Conservation (phyloP, 2,329 filamentous ascomycete species). For the Colletotrichum sp. region DNA sequence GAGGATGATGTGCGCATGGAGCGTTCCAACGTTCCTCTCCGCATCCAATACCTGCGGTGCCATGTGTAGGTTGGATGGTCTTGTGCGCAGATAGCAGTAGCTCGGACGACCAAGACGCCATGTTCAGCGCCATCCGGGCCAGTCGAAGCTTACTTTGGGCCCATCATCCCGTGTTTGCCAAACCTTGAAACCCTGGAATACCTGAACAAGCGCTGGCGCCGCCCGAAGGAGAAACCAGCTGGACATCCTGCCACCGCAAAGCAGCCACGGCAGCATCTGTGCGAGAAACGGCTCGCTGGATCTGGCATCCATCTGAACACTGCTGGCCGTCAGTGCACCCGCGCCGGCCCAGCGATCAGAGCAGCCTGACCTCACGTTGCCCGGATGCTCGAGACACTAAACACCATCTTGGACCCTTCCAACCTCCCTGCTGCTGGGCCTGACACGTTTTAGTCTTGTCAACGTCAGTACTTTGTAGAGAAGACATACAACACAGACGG, state of each 20-base stretch:
- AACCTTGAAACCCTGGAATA: neutral
- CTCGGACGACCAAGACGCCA: neutral
- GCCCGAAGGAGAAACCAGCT: neutral
- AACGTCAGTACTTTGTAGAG: neutral
- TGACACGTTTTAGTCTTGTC: neutral
- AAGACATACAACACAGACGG: neutral
- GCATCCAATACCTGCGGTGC: neutral
- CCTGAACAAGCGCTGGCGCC: neutral
- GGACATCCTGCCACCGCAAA: neutral
- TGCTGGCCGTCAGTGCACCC: neutral
- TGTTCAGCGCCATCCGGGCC: neutral
- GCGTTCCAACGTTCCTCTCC: neutral
- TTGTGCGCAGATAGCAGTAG: neutral
- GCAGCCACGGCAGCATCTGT: neutral
- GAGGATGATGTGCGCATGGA: neutral
- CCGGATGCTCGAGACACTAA: neutral
- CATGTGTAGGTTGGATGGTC: neutral
- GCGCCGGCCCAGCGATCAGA: neutral
- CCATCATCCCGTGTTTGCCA: neutral
- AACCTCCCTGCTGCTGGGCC: slow-evolving; percentile 1
- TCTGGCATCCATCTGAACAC: slow-evolving; percentile 3
- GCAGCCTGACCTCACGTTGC: neutral
- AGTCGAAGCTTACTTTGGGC: neutral
- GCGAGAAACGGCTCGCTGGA: neutral
- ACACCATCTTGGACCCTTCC: neutral